Conservation (phyloP, 495 filamentous ascomycete species). For the Tuber brumale region DNA sequence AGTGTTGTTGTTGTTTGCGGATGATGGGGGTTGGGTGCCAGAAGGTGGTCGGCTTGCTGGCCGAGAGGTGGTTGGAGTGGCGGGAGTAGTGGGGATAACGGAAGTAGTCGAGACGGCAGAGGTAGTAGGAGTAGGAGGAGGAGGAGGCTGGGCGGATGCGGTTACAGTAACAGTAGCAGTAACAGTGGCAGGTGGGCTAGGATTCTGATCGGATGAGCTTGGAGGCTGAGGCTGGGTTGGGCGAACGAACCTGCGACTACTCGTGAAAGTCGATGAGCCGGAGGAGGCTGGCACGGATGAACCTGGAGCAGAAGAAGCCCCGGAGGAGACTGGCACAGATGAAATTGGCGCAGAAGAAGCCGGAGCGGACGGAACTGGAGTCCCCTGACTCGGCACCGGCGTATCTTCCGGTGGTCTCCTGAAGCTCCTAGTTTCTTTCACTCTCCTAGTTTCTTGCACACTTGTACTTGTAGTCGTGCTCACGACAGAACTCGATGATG, state of each 20-base stretch:
- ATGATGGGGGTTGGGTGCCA: conserved; percentile 1
- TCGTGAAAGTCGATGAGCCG: background rate
- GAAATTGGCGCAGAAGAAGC: background rate
- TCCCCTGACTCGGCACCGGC: background rate
- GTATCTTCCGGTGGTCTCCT: background rate
- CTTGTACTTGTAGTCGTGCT: background rate
- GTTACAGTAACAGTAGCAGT: background rate
- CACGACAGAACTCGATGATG: background rate
- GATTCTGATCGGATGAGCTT: background rate
- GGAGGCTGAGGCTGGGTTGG: background rate
- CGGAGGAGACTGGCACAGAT: too few relatives aligned
- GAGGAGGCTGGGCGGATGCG: background rate
- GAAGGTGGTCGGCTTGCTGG: conserved; percentile 8
- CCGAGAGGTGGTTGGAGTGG: conserved; percentile 1
- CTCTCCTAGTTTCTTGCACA: background rate
- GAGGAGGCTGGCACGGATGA: background rate
- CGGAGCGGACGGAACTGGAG: background rate
- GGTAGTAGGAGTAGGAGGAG: background rate
- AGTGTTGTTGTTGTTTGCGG: conserved; percentile 6
- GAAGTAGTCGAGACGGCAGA: conserved; percentile 2
- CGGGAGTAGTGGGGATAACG: background rate
- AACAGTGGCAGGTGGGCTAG: background rate
- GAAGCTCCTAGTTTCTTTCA: background rate
- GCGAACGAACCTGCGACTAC: background rate
- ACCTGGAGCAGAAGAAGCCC: background rate